These are phyloP conservation scores for Decorospora gaudefroyi DNA, from an alignment of 2,329 filamentous ascomycete species.

Conservation along the genomic window DNA sequence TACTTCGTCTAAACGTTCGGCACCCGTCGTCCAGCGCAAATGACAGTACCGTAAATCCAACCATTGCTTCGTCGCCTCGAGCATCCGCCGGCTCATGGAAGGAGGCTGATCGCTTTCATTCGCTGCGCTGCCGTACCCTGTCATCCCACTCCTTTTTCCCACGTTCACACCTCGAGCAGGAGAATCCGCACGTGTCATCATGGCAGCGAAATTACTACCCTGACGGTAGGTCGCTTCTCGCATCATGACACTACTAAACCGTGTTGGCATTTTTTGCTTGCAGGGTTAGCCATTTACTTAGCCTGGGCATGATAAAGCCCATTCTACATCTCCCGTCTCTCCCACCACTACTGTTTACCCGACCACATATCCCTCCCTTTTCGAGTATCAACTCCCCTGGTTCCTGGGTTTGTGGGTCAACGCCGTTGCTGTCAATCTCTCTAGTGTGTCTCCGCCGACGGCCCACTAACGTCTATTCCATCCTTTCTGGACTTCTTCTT, in stretches of 20 bases:
- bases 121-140: constrained; percentile 23
- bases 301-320: constrained; percentile 32
- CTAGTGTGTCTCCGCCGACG: constrained; percentile 31
- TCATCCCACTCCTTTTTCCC: constrained; percentile 27
- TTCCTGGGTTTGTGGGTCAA: constrained; percentile 31
- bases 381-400: constrained; percentile 32
- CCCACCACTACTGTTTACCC: constrained; percentile 24
- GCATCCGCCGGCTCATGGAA: constrained; percentile 23
- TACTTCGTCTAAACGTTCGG: constrained; percentile 26
- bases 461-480: constrained; percentile 38
- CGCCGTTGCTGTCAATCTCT: constrained; percentile 35
- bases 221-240: constrained; percentile 40
- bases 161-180: constrained; percentile 28
- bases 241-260: constrained; percentile 31
- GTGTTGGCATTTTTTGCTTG: constrained; percentile 21
- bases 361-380: constrained; percentile 35
- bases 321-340: constrained; percentile 26
- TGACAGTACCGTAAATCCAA: constrained; percentile 40
- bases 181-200: constrained; percentile 40
- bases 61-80: constrained; percentile 28
- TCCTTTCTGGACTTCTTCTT: constrained; percentile 28
- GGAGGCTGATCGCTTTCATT: constrained; percentile 22
- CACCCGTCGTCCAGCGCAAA: constrained; percentile 36
- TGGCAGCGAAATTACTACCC: constrained; percentile 30
- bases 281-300: constrained; percentile 31